Base-by-base conservation (phyloP, 352 stramenopile genomes). In the Porosira glacialis region DNA sequence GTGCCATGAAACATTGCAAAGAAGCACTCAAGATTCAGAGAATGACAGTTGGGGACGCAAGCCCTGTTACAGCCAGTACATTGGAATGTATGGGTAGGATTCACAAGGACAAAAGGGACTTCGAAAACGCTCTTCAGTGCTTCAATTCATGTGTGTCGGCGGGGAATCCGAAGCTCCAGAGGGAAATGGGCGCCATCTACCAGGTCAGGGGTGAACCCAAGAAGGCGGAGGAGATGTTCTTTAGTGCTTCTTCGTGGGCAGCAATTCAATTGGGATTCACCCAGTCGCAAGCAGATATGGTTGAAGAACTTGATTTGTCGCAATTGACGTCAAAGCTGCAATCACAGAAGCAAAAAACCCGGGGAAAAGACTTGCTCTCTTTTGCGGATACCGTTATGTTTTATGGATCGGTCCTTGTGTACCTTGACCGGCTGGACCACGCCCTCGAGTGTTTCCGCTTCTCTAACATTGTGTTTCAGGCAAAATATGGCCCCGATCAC, bases 11-110 rank as follows among this genome's bases (percentile, higher is more conserved):
- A 68, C 57, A 82, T 58, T 73, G 55, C 39, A 80, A 82, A 51
- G 73, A 85, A 49, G 77, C 77, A 60, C 35, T 85, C n/a, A 66
- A 45, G 67, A 75, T 80, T n/a, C 71, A 82, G 22, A 70, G 58
- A 55, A 59, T 74, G 43, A 66, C 60, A 49, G 48, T 82, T 47
- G 77, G 77, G 3, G 72, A 82, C 30, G 60, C 71, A 15, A 75
- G 61, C 30, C 61, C 69, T 15, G 75, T 82, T 3, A 82, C 65
- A 26, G 36, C 56, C 41, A 72, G 52, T 22, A 85, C 72, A 58
- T 31, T 81, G 22, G 68, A 81, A 70, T 80, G 68, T 55, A 70
- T 81, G 55, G 77, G 72, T 8, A 53, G 50, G 24, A 74, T 85
- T 19, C 68, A 85, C 62, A 78, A 69, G 50, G 64, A 76, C 30